These are phyloP conservation scores for Grammothele lineata DNA, from an alignment of 768 basidiomycete genomes.

Conservation along the genomic window DNA sequence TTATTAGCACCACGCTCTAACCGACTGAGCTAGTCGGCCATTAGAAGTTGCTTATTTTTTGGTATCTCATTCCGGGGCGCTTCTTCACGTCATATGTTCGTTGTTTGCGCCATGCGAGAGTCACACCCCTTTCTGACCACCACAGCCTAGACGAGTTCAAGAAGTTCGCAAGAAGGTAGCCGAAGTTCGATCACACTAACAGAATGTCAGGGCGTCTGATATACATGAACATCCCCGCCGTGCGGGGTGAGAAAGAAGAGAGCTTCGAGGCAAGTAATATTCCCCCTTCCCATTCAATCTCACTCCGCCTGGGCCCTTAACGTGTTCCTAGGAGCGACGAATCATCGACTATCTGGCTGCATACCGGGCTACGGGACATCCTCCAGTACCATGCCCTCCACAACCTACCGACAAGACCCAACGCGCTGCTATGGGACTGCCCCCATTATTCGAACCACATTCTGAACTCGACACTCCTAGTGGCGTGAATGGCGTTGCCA, in stretches of 20 bases:
- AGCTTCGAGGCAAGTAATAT: constrained; percentile 24
- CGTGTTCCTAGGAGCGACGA: constrained; percentile 45
- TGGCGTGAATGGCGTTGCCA: constrained; percentile 5
- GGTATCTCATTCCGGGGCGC: neutral
- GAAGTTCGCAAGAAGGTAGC: neutral
- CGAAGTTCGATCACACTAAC: neutral
- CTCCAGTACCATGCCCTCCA: constrained; percentile 46
- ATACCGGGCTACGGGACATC: constrained; percentile 41
- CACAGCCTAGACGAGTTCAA: neutral
- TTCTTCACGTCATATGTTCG: too few relatives aligned
- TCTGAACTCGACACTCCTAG: neutral
- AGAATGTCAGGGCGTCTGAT: constrained; percentile 4
- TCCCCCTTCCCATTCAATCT: neutral
- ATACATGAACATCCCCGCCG: constrained; percentile 20
- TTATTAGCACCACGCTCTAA: constrained; percentile 90
- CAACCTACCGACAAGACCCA: constrained; percentile 41
- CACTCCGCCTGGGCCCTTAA: too few relatives aligned
- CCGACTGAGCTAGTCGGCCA: constrained; percentile 91
- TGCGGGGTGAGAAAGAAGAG: constrained; percentile 11
- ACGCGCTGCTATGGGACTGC: constrained; percentile 42
- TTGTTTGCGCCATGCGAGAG: neutral
- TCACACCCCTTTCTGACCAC: neutral
- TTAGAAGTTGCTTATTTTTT: neutral
- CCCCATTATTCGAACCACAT: constrained; percentile 48
- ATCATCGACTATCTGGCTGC: constrained; percentile 49